Evolutionary conservation across 805 yeast genomes (phyloP).

Genomic region (Candida sanyiensis): DNA sequence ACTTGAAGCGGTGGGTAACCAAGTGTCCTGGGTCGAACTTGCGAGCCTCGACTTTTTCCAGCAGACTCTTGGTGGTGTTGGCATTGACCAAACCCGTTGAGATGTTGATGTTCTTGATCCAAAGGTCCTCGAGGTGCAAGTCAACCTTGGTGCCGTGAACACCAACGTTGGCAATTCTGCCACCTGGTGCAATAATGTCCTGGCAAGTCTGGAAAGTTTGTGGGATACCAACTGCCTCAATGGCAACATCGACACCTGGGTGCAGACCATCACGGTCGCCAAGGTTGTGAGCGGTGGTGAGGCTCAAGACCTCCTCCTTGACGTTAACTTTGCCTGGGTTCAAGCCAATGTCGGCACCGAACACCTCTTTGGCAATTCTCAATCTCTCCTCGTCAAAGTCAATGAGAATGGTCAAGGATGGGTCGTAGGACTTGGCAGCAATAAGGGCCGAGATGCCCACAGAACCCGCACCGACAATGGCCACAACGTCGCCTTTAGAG

Average conservation of each 20-base stretch:
- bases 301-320: conserved; percentile 32
- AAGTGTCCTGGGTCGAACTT: conserved; percentile 42
- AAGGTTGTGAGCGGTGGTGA: conserved; percentile 24
- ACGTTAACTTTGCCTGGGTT: conserved; percentile 45
- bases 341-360: conserved; percentile 55
- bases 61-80: conserved; percentile 35
- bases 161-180: conserved; percentile 62
- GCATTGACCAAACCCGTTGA: conserved; percentile 48
- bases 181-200: conserved; percentile 49
- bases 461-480: conserved; percentile 64
- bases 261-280: conserved; percentile 28
- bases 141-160: conserved; percentile 41
- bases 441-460: conserved; percentile 60
- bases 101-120: conserved; percentile 40
- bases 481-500: conserved; percentile 50
- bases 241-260: conserved; percentile 54
- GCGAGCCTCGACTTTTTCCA: conserved; percentile 29
- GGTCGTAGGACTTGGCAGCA: conserved; percentile 48
- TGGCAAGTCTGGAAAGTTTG: conserved; percentile 55
- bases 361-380: conserved; percentile 45
- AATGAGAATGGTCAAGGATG: conserved; percentile 49
- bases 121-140: conserved; percentile 37
- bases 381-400: conserved; percentile 57
- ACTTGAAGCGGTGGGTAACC: conserved; percentile 54
- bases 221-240: conserved; percentile 62